Evolutionary conservation across 192 early-diverging fungal species (phyloP).

Genomic region (Podila horticola): DNA sequence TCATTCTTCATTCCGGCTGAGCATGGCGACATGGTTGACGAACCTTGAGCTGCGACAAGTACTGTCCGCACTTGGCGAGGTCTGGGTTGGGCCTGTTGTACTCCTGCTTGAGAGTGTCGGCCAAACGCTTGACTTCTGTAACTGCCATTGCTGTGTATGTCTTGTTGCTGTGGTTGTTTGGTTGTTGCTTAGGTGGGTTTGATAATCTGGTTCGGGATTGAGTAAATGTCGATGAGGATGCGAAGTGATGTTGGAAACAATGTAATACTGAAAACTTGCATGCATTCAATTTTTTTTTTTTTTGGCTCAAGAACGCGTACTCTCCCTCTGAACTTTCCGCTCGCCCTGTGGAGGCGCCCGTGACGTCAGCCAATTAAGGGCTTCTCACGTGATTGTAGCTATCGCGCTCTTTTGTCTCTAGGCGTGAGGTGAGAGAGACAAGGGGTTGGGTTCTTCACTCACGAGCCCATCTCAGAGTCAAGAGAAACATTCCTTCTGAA

Average conservation of each 20-base stretch:
- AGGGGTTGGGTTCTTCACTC: no score
- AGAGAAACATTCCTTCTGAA: no score
- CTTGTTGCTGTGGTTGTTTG: neutral
- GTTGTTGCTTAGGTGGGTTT: neutral
- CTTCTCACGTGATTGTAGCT: no score
- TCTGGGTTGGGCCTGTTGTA: slow-evolving; percentile 69
- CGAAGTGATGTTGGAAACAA: neutral
- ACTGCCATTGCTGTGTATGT: slow-evolving; percentile 20
- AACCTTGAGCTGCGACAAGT: slow-evolving; percentile 79
- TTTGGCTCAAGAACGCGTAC: no score
- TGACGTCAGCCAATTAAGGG: no score
- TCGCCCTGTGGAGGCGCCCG: no score
- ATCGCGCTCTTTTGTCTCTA: no score
- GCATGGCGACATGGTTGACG: neutral
- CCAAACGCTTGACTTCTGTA: slow-evolving; percentile 54
- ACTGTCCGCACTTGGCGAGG: slow-evolving; percentile 73
- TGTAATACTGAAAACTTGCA: neutral
- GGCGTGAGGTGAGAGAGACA: no score
- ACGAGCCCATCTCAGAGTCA: no score
- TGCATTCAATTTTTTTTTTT: no score
- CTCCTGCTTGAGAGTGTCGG: slow-evolving; percentile 76
- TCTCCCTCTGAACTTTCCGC: no score
- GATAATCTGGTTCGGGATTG: neutral
- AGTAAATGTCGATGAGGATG: neutral
- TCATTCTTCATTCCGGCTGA: neutral